Evolutionary conservation across 2,329 filamentous ascomycete species (phyloP), one percentile per base, ranked within the genome.

Genomic region (Xylaria sp.): DNA sequence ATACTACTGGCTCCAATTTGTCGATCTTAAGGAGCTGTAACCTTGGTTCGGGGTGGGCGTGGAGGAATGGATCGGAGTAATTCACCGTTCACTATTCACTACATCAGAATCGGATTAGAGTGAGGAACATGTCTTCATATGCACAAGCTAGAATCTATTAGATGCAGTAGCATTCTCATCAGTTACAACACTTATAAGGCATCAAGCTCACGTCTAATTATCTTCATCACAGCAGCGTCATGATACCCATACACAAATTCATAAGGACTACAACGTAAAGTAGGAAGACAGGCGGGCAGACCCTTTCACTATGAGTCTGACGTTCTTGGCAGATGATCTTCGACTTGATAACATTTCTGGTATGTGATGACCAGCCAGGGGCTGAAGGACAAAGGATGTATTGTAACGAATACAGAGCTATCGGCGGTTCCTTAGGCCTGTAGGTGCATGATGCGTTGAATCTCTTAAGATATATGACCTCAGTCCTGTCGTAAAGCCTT

Each of bases 231-330:
- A 7, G 22, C 36, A 27, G 36, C 22, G 51, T 22, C 36, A 42
- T 3, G 33, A 36, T 55, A 22, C 36, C 42, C 5, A 42, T n/a
- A 10, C 20, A 38, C 49, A 33, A 13, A 10, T 25, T 38, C n/a
- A 42, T 47, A 9, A n/a, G 44, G 22, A 38, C 11, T 50, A 15
- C 38, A 31, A 58, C 33, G 33, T 42, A 51, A n/a, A n/a, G 33
- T 9, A 39, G 25, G 13, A 57, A 38, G 22, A 42, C 55, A 55
- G 54, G 29, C 47, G 54, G 54, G 36, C 10, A 29, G 38, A 55
- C 38, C 61, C 47, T 64, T 39, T 36, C 51, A 33, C 42, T 5
- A 27, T n/a, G 11, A 47, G 22, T 6, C 22, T 53, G 11, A 59
- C 22, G 25, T 33, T 17, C 20, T 31, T 17, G 27, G 20, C 15